These are phyloP conservation scores for Calvatia gigantea DNA, from an alignment of 768 basidiomycete species.

Conservation along the genomic window DNA sequence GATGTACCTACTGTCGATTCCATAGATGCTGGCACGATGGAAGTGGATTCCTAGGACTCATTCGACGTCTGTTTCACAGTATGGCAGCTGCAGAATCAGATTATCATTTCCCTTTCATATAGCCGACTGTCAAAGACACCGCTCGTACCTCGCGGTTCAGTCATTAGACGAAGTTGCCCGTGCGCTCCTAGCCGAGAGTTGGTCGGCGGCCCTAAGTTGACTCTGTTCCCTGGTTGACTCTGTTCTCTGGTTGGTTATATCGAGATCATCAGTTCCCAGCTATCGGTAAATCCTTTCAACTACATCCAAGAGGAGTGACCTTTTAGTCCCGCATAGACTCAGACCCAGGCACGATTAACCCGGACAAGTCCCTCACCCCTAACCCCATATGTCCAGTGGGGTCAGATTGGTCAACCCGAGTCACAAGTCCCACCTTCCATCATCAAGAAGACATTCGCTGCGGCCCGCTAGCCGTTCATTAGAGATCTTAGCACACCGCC, in stretches of 20 bases:
- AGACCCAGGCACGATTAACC: background rate
- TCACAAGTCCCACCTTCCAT: background rate
- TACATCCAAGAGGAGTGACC: background rate
- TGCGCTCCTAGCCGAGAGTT: background rate
- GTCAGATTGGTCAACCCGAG: background rate
- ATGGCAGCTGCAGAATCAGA: background rate
- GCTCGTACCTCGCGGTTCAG: background rate
- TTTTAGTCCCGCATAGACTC: background rate
- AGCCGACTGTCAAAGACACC: background rate
- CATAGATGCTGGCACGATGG: conserved; percentile 7
- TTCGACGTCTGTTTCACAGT: background rate
- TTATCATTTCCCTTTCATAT: background rate
- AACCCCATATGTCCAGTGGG: background rate
- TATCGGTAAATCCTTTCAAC: background rate
- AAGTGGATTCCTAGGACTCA: conserved; percentile 6
- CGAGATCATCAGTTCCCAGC: background rate
- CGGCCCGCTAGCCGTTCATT: conserved; percentile 1
- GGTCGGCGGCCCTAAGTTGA: too few species aligned
- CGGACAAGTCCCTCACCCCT: background rate
- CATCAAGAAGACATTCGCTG: background rate
- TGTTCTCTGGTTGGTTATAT: too few species aligned
- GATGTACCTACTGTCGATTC: conserved; percentile 11
- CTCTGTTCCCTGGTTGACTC: too few species aligned
- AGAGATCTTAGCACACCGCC: background rate
- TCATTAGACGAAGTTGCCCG: background rate